Percentiles rank a stretch among this genome's conserved stretches.
Conservation (phyloP, 495 filamentous ascomycete genomes). For the Penicillium paradoxum region DNA sequence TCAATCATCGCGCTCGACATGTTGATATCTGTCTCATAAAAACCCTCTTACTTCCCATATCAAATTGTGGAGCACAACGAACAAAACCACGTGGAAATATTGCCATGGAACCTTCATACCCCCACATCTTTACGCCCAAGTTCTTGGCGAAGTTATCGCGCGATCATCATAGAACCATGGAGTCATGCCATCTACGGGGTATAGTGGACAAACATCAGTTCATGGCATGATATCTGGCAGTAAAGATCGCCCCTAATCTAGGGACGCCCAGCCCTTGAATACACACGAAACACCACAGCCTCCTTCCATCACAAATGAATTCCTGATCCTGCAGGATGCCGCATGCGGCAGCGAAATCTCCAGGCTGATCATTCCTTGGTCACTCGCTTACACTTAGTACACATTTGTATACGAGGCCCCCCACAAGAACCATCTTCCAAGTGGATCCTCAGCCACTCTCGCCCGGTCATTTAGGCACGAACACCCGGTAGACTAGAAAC, state of each 20-base stretch:
- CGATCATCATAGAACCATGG: neutral
- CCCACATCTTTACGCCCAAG: neutral
- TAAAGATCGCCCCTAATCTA: too few species aligned
- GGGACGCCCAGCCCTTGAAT: too few species aligned
- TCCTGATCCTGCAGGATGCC: neutral
- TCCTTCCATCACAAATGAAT: too few species aligned
- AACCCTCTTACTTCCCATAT: neutral
- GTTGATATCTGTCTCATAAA: neutral
- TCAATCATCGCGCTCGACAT: neutral
- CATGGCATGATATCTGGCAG: too few species aligned
- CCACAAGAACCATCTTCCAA: neutral
- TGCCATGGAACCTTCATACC: neutral
- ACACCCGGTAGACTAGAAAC: too few species aligned
- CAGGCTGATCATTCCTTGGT: neutral
- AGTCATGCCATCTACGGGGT: neutral
- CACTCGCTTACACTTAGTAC: neutral
- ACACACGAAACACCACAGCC: neutral
- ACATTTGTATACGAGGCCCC: neutral
- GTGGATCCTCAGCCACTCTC: neutral
- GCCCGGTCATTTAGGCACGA: neutral
- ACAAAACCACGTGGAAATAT: neutral
- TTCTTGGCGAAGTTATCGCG: neutral
- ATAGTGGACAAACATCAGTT: too few species aligned
- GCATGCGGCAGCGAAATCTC: neutral
- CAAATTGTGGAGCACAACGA: neutral